Base-by-base conservation (phyloP, 1,139 yeast genomes). In the Nadsonia starkeyi-henricii region DNA sequence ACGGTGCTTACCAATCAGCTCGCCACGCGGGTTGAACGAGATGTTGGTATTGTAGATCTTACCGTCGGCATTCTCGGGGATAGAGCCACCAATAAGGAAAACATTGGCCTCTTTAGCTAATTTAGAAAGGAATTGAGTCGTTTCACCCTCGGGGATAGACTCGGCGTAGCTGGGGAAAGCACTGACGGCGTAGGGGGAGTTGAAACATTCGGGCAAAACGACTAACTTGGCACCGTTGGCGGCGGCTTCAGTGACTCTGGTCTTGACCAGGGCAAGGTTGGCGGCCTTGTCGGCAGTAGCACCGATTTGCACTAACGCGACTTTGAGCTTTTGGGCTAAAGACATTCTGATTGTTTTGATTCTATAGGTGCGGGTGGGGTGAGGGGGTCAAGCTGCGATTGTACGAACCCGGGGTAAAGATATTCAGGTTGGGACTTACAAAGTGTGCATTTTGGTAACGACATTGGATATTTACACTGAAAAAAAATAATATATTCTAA, bases 121-220 rank as follows among this genome's bases (percentile, higher is more conserved):
- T 1, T 66, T 62, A 0, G 86, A 71, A 47, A 89, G 68, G 46
- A 83, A 74, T 46, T 63, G 54, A 33, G 85, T 74, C 45, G 94
- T 78, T 59, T 81, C 80, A 7, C 93, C 93, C 1, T 65, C 62
- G 5, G 94, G 94, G 46, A 67, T 66, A n/a, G 58, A 47, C 62
- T 89, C 97, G 9, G 95, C 88, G 62, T 89, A 89, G 53, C 84
- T 78, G 26, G 83, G 77, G 65, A 91, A 91, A 52, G 91, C 83
- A 51, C 78, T 78, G 28, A 86, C 95, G 0, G 95, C 81, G 61
- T 91, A 91, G 3, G 97, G 97, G 1, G 96, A 84, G 64, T 89
- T 89, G 75, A 89, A 91, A 67, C 96, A 89, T 67, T 91, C 97
- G 4, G 93, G 93, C 46, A 83, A 68, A 62, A 83, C 81, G n/a